Evolutionary conservation across 345 rosid species (phyloP).

Genomic region (Linum trigynum): DNA sequence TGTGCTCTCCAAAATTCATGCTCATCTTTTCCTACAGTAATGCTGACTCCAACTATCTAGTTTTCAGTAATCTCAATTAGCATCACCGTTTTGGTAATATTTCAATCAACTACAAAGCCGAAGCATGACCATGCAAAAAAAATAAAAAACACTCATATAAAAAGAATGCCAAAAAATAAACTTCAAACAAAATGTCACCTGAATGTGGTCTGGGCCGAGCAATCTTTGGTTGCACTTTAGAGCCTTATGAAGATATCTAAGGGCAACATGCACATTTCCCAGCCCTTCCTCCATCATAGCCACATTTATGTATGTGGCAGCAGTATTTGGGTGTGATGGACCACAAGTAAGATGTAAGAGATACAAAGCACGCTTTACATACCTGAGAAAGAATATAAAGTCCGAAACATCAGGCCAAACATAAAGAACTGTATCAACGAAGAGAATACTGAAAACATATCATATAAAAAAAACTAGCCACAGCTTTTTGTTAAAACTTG

Average conservation of each 20-base stretch:
- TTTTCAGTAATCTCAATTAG: not conserved
- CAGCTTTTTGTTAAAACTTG: slow-evolving; percentile 9
- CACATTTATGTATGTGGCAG: slow-evolving; percentile 95
- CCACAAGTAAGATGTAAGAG: slow-evolving; percentile 97
- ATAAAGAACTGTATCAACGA: slow-evolving; percentile 9
- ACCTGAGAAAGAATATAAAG: slow-evolving; percentile 40
- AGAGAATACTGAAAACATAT: not conserved
- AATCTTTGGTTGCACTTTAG: slow-evolving; percentile 87
- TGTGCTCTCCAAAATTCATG: no score
- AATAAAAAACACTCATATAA: not conserved
- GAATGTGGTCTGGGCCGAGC: slow-evolving; percentile 98
- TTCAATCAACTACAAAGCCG: slow-evolving; percentile 2
- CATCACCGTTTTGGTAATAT: not conserved
- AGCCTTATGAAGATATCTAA: slow-evolving; percentile 95
- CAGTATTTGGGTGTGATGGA: slow-evolving; percentile 97
- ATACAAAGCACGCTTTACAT: slow-evolving; percentile 95
- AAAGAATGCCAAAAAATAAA: slow-evolving; percentile 1
- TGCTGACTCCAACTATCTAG: not conserved
- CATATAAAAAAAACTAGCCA: not conserved
- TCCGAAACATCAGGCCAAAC: slow-evolving; percentile 7
- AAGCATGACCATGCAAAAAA: not conserved
- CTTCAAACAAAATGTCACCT: slow-evolving; percentile 39
- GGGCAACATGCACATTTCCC: slow-evolving; percentile 96
- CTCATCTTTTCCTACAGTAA: no score
- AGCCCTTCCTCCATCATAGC: slow-evolving; percentile 99